These are phyloP conservation scores for Cicer judaicum DNA, from an alignment of 306 rosid species.

Conservation along the genomic window DNA sequence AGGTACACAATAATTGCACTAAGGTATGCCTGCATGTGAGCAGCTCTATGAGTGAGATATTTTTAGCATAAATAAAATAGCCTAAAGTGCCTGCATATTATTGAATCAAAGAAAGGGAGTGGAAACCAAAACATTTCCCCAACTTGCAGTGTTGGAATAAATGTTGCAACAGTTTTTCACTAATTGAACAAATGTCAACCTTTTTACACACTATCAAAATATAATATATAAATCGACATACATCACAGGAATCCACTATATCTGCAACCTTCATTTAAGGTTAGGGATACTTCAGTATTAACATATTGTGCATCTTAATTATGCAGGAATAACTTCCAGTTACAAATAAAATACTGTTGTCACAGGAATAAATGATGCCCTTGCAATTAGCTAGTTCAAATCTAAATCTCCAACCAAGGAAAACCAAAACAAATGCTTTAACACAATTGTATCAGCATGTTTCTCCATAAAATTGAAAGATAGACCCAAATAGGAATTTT, in stretches of 20 bases:
- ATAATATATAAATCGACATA: not conserved
- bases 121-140: not conserved
- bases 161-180: not conserved
- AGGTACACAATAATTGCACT: constrained; percentile 82
- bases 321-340: not conserved
- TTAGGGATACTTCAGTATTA: not conserved
- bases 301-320: not conserved
- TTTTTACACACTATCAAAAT: not conserved
- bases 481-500: not conserved
- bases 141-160: not conserved
- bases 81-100: not conserved
- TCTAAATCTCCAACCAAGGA: not conserved
- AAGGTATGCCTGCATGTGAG: constrained; percentile 81
- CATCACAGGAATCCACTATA: not conserved
- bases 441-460: not conserved
- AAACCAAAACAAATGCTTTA: not conserved
- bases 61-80: not conserved
- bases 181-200: not conserved
- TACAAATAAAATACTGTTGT: too few species aligned
- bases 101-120: not conserved
- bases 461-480: not conserved
- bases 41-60: constrained; percentile 31
- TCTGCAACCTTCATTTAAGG: too few species aligned
- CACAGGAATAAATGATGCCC: not conserved
- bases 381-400: not conserved